phyloP scores from a whole-genome alignment of 257 asterid species.

The Paulownia fortunei region DNA sequence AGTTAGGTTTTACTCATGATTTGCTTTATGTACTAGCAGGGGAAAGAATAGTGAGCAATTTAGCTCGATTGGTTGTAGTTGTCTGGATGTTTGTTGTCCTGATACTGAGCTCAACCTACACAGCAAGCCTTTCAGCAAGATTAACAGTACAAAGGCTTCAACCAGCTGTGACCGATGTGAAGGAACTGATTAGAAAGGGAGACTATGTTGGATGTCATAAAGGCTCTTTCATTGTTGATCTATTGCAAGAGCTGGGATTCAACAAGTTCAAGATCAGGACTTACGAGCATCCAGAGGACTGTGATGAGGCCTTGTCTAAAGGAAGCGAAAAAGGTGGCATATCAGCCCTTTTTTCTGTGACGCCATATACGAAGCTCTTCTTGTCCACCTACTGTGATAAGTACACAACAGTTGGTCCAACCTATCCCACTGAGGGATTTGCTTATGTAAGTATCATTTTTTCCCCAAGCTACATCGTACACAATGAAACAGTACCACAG shows the following conservation, averaged over 20 bases:
- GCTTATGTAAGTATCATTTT: conserved; percentile 38
- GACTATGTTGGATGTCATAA: conserved; percentile 43
- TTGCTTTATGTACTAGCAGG: conserved; percentile 27
- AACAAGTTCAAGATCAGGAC: conserved; percentile 31
- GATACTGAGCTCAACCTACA: conserved; percentile 46
- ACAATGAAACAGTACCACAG: not conserved
- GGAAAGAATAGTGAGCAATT: conserved; percentile 47
- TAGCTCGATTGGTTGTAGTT: conserved; percentile 43
- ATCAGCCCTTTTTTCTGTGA: conserved; percentile 38
- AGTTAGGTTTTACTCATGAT: not conserved
- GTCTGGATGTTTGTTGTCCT: conserved; percentile 55
- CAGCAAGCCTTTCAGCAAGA: conserved; percentile 46
- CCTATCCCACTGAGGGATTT: conserved; percentile 41
- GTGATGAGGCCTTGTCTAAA: conserved; percentile 37
- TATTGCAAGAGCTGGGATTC: conserved; percentile 35
- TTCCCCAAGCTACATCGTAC: not conserved
- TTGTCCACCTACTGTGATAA: conserved; percentile 40
- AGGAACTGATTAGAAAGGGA: conserved; percentile 34
- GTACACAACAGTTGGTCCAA: conserved; percentile 39
- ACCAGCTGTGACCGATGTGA: conserved; percentile 37
- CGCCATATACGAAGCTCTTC: conserved; percentile 34
- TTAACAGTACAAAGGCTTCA: conserved; percentile 42
- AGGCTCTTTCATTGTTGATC: conserved; percentile 40
- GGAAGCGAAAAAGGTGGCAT: conserved; percentile 48
- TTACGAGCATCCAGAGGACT: conserved; percentile 35